Base-by-base conservation (phyloP, 2,329 filamentous ascomycete species). In the Pleurostoma richardsiae region DNA sequence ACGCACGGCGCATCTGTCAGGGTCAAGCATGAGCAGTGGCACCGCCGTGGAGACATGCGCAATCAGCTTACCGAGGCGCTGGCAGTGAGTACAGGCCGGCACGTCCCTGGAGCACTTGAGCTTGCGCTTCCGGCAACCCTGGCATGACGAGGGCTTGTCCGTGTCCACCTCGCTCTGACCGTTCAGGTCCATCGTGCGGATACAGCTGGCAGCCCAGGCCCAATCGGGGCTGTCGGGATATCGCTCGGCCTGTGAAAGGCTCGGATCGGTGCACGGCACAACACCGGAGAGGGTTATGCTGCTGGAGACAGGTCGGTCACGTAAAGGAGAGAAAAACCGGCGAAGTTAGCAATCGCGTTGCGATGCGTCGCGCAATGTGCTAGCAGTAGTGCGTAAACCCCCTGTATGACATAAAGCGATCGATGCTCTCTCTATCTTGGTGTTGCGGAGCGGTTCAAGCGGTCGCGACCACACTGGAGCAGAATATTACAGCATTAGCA, bases 1-100 rank as follows among this genome's bases (percentile, higher is more conserved):
- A 65, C 45, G 45, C 65, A 68, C 10, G 65, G 58, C 4, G 57
- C 49, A 29, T 53, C 56, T 58, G 33, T n/a, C 8, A 36, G 8
- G 33, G 33, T 19, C 19, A 19, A 36, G 8, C n/a, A 36, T 8
- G 33, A 36, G 33, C 33, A 36, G 2, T 36, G 8, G n/a, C 8
- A 8, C 8, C 8, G 33, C 33, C n/a, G 33, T 36, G 8, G n/a
- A 36, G 8, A 36, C 8, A 36, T 36, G 19, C n/a, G 8, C 33
- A 36, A n/a, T 36, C 33, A n/a, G 33, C 33, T 36, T n/a, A 36
- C 33, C 8, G 33, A 36, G 33, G 8, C 33, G 33, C n/a, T 8
- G 8, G 33, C 33, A 36, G n/a, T 36, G 33, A 8, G 33, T 36
- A n/a, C 33, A 36, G n/a, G 33, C 33, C n/a, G 33, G 33, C 33